Conservation (phyloP, 2,329 filamentous ascomycete genomes). For the Zymoseptoria crescenta region DNA sequence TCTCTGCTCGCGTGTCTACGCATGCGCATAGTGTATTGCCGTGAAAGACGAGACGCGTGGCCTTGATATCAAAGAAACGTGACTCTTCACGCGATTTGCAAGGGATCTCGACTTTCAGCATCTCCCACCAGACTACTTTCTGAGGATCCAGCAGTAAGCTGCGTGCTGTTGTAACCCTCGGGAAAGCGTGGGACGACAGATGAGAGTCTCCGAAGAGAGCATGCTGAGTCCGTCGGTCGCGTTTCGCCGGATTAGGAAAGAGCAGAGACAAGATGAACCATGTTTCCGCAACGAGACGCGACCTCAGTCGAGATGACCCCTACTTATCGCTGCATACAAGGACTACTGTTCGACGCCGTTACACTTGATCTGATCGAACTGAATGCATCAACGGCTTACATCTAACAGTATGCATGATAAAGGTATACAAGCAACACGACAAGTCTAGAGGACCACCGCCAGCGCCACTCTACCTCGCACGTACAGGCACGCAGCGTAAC, state of each 20-base stretch:
- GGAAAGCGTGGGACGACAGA: neutral
- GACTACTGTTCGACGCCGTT: no score
- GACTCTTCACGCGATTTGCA: neutral
- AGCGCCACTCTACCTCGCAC: neutral
- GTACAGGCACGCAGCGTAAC: neutral
- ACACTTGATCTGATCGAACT: no score
- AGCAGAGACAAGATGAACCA: neutral
- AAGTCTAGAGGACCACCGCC: neutral
- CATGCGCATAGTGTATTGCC: neutral
- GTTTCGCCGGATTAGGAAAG: neutral
- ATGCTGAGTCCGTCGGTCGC: neutral
- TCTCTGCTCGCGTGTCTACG: neutral
- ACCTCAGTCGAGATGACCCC: neutral
- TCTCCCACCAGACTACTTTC: neutral
- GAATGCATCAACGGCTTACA: neutral
- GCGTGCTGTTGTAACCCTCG: neutral
- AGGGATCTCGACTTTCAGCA: neutral
- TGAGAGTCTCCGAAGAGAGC: neutral
- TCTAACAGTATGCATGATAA: neutral
- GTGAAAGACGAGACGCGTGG: neutral
- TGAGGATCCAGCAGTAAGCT: no score
- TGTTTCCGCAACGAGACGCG: neutral
- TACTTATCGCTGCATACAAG: neutral
- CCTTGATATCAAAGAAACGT: neutral
- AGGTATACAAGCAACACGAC: neutral